Evolutionary conservation across 2,329 filamentous ascomycete genomes (phyloP).

Genomic region (Ophiostoma triangulosporum): DNA sequence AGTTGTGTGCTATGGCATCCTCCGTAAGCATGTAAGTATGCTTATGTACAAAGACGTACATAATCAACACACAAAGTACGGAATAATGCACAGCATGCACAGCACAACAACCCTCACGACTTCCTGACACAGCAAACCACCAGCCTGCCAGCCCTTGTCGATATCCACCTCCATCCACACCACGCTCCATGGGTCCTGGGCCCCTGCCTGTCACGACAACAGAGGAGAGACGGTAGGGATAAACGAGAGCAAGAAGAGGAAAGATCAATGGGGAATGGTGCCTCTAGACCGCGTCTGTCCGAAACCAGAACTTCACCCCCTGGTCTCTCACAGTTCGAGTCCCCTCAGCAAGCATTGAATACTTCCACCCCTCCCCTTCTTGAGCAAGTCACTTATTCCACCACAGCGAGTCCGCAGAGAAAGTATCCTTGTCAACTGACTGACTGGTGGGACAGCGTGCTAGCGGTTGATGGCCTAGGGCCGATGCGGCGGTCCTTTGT

Average conservation of each 20-base stretch:
- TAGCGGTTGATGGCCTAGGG: constrained; percentile 4
- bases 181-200: neutral
- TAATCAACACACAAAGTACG: neutral
- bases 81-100: neutral
- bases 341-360: neutral
- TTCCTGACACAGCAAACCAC: neutral
- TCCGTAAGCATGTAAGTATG: neutral
- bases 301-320: neutral
- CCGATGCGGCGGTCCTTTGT: constrained; percentile 4
- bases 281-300: constrained; percentile 2
- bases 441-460: neutral
- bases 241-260: neutral
- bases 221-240: neutral
- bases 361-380: neutral
- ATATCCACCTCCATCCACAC: constrained; percentile 4
- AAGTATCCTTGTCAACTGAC: neutral
- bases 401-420: neutral
- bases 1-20: too few species aligned
- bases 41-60: neutral
- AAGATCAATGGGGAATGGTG: neutral
- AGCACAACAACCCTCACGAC: neutral
- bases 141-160: constrained; percentile 1
- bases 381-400: neutral
- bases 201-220: neutral
- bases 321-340: neutral